Conservation (phyloP, 2,329 filamentous ascomycete species). For the Ilyonectria sp. region DNA sequence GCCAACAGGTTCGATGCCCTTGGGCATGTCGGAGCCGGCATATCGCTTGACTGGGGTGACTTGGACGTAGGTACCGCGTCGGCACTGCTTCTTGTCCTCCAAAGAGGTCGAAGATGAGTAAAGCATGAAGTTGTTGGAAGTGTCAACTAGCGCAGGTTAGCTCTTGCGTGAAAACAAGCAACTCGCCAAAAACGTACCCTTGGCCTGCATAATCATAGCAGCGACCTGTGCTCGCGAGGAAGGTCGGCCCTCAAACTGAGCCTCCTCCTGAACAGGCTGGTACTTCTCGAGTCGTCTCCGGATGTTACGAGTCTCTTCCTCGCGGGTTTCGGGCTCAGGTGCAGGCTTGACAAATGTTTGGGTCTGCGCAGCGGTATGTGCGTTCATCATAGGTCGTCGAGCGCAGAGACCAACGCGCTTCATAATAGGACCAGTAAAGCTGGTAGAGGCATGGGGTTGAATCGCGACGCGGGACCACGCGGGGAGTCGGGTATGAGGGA, state of each 20-base stretch:
- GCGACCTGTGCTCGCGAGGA: slow-evolving; percentile 28
- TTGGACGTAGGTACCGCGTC: slow-evolving; percentile 29
- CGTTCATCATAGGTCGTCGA: not conserved
- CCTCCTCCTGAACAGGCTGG: slow-evolving; percentile 6
- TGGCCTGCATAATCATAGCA: slow-evolving; percentile 46
- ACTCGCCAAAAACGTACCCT: slow-evolving; percentile 43
- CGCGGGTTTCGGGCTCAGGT: slow-evolving; percentile 20
- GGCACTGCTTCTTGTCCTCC: slow-evolving; percentile 29
- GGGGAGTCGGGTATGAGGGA: slow-evolving; percentile 41
- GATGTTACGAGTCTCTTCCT: slow-evolving; percentile 31
- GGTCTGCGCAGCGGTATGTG: slow-evolving; percentile 4
- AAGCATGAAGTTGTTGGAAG: slow-evolving; percentile 43
- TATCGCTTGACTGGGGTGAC: slow-evolving; percentile 51
- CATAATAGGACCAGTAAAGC: slow-evolving; percentile 50
- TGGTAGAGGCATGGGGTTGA: slow-evolving; percentile 43
- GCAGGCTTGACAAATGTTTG: slow-evolving; percentile 5
- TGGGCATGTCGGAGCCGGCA: slow-evolving; percentile 33
- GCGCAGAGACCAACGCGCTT: slow-evolving; percentile 49
- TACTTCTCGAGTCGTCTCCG: slow-evolving; percentile 23
- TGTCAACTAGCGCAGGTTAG: slow-evolving; percentile 47
- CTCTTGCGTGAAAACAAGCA: not conserved
- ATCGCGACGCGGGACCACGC: slow-evolving; percentile 53
- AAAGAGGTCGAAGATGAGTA: slow-evolving; percentile 31
- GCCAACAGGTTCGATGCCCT: slow-evolving; percentile 31
- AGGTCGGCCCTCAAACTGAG: slow-evolving; percentile 24